phyloP scores from a whole-genome alignment of 2,329 filamentous ascomycete species.

The Penicillium corylophilum region DNA sequence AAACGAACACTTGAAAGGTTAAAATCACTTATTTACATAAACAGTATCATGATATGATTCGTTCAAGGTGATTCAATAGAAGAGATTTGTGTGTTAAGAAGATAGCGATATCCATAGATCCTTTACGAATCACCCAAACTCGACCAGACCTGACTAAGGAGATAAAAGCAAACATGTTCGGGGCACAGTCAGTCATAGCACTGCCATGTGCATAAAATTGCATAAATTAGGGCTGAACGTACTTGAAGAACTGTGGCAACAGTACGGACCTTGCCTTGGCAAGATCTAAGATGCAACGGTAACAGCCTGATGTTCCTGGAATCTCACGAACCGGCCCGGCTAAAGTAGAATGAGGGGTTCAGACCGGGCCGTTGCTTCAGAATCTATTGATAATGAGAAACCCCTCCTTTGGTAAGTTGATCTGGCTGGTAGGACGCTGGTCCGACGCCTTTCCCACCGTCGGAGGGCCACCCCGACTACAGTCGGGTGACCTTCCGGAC shows the following conservation, averaged over 20 bases:
- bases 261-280: background rate
- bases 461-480: slow-evolving; percentile 13
- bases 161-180: background rate
- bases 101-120: too few species aligned
- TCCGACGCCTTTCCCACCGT: slow-evolving; percentile 14
- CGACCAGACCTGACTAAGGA: too few species aligned
- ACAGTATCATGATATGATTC: too few species aligned
- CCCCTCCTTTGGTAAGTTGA: background rate
- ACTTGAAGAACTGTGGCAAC: background rate
- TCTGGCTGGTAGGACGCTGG: slow-evolving; percentile 2
- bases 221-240: background rate
- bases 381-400: background rate
- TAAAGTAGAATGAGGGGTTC: background rate
- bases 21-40: too few species aligned
- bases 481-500: slow-evolving; percentile 9
- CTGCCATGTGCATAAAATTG: too few species aligned
- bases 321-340: background rate
- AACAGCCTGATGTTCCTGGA: background rate
- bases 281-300: background rate
- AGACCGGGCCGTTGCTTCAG: background rate
- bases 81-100: too few species aligned
- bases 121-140: too few species aligned
- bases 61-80: too few species aligned
- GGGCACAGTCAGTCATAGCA: too few species aligned
- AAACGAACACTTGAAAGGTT: too few species aligned